These are phyloP conservation scores for Fraxinus latifolia DNA, from an alignment of 305 asterid species.

Conservation along the genomic window DNA sequence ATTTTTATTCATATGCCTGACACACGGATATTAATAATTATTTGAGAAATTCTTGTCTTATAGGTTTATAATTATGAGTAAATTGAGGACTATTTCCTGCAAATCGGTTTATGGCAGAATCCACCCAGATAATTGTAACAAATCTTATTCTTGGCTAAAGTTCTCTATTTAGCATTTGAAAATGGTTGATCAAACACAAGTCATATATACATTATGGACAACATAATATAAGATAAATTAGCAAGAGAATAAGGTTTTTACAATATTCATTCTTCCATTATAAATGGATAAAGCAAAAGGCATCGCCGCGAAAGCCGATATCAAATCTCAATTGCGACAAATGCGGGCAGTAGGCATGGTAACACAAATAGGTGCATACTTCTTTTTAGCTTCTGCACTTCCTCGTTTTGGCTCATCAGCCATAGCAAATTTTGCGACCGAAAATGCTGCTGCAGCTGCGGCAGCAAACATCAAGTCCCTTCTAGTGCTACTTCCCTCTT, in stretches of 20 bases:
- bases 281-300: background rate
- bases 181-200: background rate
- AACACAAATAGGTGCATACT: conserved; percentile 65
- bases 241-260: background rate
- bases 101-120: background rate
- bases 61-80: background rate
- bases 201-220: background rate
- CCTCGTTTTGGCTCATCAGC: conserved; percentile 66
- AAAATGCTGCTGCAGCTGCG: conserved; percentile 44
- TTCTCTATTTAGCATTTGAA: background rate
- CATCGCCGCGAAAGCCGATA: background rate
- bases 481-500: conserved; percentile 37
- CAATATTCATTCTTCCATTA: background rate
- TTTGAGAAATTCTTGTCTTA: background rate
- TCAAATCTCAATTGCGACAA: conserved; percentile 37
- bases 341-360: conserved; percentile 78
- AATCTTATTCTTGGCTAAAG: background rate
- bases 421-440: conserved; percentile 44
- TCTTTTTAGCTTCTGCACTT: conserved; percentile 56
- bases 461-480: conserved; percentile 57
- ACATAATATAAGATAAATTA: background rate
- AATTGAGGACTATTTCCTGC: background rate
- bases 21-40: background rate
- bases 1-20: background rate
- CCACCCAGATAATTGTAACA: background rate